Evolutionary conservation across 139 green algal species (phyloP), one percentile per base, ranked within the genome.

Genomic region (Chlorella sp.): DNA sequence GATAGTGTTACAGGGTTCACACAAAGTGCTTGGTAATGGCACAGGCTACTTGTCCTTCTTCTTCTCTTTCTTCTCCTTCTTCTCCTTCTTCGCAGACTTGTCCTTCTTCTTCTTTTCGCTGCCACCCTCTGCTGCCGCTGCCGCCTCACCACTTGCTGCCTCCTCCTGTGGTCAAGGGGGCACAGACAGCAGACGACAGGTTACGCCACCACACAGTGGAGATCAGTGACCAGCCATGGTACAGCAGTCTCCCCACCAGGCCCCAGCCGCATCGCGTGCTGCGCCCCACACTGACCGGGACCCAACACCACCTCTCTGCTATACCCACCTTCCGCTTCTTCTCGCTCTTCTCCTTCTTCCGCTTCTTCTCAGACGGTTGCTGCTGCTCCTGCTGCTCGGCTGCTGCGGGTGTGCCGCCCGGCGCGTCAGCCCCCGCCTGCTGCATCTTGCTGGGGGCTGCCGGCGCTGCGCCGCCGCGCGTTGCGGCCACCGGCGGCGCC

Each of bases 1-100:
- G 60, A 67, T 2, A 67, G 3, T 32, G 60, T 67, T 30, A 67
- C 60, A 67, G 60, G 60, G 60, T 51, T n/a, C n/a, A n/a, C 44
- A 9, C 11, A 5, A 2, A 67, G 9, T 32, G 60, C 21, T 5
- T 4, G 18, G 9, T 7, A n/a, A 4, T 67, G 60, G 2, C 5
- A 7, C 38, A 51, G 23, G 60, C 7, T 23, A 51, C 74, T 69
- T 81, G 26, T 69, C 74, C 74, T 81, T 81, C 74, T 81, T 81
- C 74, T 69, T 62, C 32, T 47, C 32, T 32, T 70, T 56, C 32
- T 69, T 51, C 55, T 28, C 32, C 55, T 70, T 56, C 32, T 69
- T 51, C 55, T 28, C 20, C 73, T 47, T 30, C 74, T 81, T 81
- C 23, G 3, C 47, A 47, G 15, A 51, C 34, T 74, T 74, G 34